Conservation (phyloP, 2,329 filamentous ascomycete species). For the Ophiosphaerella herpotricha region DNA sequence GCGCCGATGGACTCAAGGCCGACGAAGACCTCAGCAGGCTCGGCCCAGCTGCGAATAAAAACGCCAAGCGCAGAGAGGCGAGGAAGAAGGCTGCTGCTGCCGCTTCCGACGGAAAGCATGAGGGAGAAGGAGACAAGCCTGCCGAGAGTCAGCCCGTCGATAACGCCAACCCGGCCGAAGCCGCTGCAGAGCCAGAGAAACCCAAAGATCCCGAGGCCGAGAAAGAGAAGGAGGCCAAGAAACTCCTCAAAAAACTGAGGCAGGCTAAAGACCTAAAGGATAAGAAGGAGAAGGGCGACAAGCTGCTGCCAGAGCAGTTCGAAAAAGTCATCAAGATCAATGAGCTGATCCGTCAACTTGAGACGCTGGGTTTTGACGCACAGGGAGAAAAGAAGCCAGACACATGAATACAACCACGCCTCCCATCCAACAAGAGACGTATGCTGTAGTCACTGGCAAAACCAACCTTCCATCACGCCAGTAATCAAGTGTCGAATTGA, state of each 20-base stretch:
- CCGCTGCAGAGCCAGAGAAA: conserved; percentile 30
- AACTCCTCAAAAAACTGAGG: conserved; percentile 90
- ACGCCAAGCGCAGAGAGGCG: conserved; percentile 77
- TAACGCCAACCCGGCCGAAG: conserved; percentile 12
- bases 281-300: conserved; percentile 87
- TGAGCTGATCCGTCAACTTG: conserved; percentile 86
- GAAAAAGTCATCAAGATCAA: conserved; percentile 98
- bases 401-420: conserved; percentile 21
- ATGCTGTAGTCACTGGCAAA: too few species aligned
- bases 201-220: conserved; percentile 71
- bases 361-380: conserved; percentile 79
- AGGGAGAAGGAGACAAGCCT: conserved; percentile 56
- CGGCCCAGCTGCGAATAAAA: conserved; percentile 71
- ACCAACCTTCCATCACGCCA: too few species aligned
- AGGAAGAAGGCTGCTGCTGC: conserved; percentile 59
- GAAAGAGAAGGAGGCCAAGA: conserved; percentile 89
- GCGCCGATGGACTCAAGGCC: conserved; percentile 62
- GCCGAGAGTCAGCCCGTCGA: conserved; percentile 17
- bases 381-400: conserved; percentile 68
- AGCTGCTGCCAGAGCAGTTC: conserved; percentile 88
- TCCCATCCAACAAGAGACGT: background rate
- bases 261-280: conserved; percentile 88
- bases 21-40: conserved; percentile 53
- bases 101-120: conserved; percentile 48
- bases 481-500: too few species aligned